A percentile compares a stretch with the other conserved stretches of the same genome.
Conservation (phyloP, 208 protist genomes). For the Trypanosoma avium region DNA sequence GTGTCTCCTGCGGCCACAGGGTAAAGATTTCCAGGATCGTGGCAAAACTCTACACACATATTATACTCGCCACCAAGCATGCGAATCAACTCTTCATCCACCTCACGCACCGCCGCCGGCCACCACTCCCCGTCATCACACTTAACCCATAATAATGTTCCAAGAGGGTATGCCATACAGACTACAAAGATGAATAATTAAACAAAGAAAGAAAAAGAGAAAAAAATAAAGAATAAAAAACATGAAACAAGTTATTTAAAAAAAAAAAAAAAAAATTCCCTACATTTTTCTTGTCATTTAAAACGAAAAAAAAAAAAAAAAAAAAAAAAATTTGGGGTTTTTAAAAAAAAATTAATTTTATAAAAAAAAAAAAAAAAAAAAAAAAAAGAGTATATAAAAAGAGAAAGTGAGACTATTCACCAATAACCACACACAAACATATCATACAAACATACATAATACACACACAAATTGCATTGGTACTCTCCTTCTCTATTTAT, state of each 20-base stretch:
- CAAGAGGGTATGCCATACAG: conserved; percentile 39
- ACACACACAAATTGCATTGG: too few species aligned
- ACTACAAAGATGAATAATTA: conserved; percentile 24
- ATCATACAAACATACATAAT: too few species aligned
- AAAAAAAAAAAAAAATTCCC: neutral
- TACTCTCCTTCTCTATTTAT: too few species aligned
- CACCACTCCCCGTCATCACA: conserved; percentile 87
- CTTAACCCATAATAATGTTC: conserved; percentile 69
- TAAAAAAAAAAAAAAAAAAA: conserved; percentile 10
- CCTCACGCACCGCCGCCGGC: conserved; percentile 50
- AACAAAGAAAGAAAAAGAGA: conserved; percentile 15
- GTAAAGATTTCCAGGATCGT: conserved; percentile 65
- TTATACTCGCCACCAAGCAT: conserved; percentile 33
- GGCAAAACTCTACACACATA: conserved; percentile 78
- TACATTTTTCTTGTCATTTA: conserved; percentile 9
- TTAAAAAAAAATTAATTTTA: neutral
- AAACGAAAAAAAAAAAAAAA: conserved; percentile 8
- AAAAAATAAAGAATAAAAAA: conserved; percentile 13
- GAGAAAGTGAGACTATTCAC: too few species aligned
- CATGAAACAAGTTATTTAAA: neutral
- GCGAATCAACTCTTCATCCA: conserved; percentile 10
- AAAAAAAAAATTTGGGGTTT: neutral
- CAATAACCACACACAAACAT: too few species aligned
- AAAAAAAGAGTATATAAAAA: neutral
- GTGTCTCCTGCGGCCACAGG: conserved; percentile 37